Evolutionary conservation across 345 rosid species (phyloP).

Genomic region (Populus pruinosa): DNA sequence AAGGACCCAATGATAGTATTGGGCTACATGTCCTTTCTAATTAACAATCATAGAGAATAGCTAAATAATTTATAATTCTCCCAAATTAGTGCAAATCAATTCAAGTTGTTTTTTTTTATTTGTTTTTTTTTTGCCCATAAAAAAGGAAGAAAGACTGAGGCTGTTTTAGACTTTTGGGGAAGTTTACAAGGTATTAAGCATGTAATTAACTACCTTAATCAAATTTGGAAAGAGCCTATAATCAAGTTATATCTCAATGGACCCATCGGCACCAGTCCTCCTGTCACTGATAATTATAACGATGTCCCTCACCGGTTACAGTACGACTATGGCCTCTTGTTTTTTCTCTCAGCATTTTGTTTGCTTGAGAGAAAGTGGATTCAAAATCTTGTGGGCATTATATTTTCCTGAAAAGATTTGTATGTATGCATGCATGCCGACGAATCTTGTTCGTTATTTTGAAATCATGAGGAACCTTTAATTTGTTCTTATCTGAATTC

Average conservation of each 20-base stretch:
- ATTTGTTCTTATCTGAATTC: not conserved
- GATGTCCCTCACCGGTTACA: not conserved
- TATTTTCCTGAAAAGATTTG: not conserved
- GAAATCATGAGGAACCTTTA: not conserved
- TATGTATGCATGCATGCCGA: not conserved
- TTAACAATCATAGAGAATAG: too few relatives aligned
- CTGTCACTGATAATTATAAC: not conserved
- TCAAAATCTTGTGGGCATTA: not conserved
- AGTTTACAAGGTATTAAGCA: too few relatives aligned
- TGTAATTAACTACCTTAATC: not conserved
- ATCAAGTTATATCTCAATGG: not conserved
- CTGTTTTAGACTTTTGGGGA: too few relatives aligned
- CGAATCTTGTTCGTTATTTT: not conserved
- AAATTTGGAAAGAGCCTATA: not conserved
- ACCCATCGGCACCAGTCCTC: not conserved
- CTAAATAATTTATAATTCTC: too few relatives aligned
- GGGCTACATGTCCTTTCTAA: too few relatives aligned
- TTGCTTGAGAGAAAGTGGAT: not conserved
- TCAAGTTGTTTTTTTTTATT: too few relatives aligned
- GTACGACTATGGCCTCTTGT: not conserved
- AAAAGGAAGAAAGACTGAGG: too few relatives aligned
- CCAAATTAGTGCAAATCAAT: too few relatives aligned
- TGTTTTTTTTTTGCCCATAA: too few relatives aligned
- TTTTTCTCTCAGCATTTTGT: constrained; percentile 14
- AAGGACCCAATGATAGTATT: too few relatives aligned